Evolutionary conservation across 352 stramenopile genomes (phyloP).

Genomic region (Globisporangium paddicum): DNA sequence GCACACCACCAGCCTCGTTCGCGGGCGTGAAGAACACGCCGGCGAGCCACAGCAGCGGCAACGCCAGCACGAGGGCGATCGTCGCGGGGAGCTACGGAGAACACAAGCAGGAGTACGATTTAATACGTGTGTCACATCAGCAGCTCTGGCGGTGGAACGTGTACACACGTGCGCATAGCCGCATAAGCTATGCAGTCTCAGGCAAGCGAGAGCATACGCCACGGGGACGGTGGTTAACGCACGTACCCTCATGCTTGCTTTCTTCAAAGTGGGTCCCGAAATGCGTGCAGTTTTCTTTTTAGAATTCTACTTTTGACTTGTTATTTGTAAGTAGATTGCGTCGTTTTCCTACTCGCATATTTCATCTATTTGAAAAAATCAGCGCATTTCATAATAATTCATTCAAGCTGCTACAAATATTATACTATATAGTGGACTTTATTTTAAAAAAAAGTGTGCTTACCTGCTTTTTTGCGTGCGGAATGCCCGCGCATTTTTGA

Average conservation of each 20-base stretch:
- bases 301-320: background rate
- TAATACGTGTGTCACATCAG: background rate
- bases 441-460: background rate
- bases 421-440: background rate
- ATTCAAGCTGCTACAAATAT: too few relatives aligned
- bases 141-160: background rate
- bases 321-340: background rate
- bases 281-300: too few relatives aligned
- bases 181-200: background rate
- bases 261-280: background rate
- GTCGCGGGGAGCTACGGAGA: slow-evolving; percentile 57
- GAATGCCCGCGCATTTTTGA: slow-evolving; percentile 1
- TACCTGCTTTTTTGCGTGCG: background rate
- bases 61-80: slow-evolving; percentile 47
- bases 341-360: background rate
- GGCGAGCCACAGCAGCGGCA: slow-evolving; percentile 69
- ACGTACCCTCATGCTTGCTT: background rate
- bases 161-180: background rate
- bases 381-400: too few relatives aligned
- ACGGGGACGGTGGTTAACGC: background rate
- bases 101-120: too few relatives aligned
- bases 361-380: too few relatives aligned
- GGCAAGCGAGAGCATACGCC: background rate
- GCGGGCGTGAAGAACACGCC: slow-evolving; percentile 67
- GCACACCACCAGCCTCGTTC: slow-evolving; percentile 58